A percentile compares a stretch with the other conserved stretches of the same genome.
Evolutionary conservation across 805 yeast species (phyloP).

Genomic region (Wickerhamomyces strasburgensis): DNA sequence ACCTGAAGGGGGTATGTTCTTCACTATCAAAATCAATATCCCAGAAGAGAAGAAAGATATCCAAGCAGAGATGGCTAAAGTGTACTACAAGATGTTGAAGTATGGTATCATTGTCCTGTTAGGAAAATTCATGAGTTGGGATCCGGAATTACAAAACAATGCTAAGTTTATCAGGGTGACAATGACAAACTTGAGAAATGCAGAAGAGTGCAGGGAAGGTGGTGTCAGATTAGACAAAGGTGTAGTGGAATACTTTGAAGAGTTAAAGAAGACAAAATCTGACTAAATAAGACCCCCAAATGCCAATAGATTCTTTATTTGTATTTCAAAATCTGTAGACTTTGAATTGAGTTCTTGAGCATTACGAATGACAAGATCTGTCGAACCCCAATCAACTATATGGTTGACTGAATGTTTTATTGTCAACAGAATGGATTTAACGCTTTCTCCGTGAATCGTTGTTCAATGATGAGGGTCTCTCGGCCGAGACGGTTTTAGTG

Average conservation of each 20-base stretch:
- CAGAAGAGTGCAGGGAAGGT: conserved; percentile 6
- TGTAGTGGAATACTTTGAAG: conserved; percentile 8
- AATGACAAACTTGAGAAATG: conserved; percentile 1
- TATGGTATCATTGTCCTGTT: conserved; percentile 7
- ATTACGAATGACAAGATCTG: no score
- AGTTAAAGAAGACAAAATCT: no score
- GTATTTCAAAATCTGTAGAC: no score
- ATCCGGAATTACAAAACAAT: conserved; percentile 1
- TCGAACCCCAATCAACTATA: no score
- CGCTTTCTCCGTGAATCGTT: no score
- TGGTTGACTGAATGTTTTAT: no score
- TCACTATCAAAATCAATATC: conserved; percentile 36
- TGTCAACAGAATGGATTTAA: no score
- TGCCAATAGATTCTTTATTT: no score
- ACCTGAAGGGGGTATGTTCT: conserved; percentile 64
- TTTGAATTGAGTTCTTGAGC: no score
- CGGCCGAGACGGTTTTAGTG: no score
- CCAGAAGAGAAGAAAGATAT: background rate
- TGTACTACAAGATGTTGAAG: conserved; percentile 6
- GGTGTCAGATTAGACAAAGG: conserved; percentile 6
- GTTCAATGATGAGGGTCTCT: no score
- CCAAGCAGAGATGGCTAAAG: conserved; percentile 3
- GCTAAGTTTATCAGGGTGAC: conserved; percentile 10
- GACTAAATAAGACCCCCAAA: no score
- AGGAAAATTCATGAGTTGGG: conserved; percentile 12